Evolutionary conservation across 129 eudicot species (phyloP).

Genomic region (Arctium minus): DNA sequence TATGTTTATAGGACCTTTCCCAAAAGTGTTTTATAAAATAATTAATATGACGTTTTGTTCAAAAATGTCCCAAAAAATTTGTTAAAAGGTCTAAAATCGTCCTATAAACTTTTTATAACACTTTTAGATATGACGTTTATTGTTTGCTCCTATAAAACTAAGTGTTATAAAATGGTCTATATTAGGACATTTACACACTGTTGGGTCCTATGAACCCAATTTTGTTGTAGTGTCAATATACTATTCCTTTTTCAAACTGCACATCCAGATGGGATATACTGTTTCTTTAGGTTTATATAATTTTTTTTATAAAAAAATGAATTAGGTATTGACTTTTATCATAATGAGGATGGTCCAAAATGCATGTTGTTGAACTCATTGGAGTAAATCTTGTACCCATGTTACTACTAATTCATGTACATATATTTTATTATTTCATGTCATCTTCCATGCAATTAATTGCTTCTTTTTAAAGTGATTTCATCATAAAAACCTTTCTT

Average conservation of each 20-base stretch:
- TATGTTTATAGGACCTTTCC: no score
- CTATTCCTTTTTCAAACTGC: background rate
- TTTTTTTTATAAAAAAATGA: background rate
- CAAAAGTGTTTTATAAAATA: no score
- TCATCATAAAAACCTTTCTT: background rate
- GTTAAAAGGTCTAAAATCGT: no score
- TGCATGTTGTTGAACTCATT: slow-evolving; percentile 29
- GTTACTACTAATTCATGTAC: slow-evolving; percentile 18
- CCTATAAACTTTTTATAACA: no score
- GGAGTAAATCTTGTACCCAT: slow-evolving; percentile 21
- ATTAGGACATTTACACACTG: no score
- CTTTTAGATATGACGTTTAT: no score
- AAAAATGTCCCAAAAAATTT: no score
- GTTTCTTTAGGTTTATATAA: background rate
- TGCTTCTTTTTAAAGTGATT: slow-evolving; percentile 19
- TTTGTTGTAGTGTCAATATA: background rate
- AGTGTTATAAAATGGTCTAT: no score
- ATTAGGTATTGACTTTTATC: background rate
- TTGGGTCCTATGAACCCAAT: no score
- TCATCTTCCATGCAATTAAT: slow-evolving; percentile 23
- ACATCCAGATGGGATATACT: background rate
- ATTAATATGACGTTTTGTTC: no score
- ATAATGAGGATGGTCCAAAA: background rate
- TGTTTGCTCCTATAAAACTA: no score
- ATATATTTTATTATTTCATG: background rate